Percentiles rank a stretch among this genome's conserved stretches.
Conservation (phyloP, 495 filamentous ascomycete species). For the Hamigera avellanea region DNA sequence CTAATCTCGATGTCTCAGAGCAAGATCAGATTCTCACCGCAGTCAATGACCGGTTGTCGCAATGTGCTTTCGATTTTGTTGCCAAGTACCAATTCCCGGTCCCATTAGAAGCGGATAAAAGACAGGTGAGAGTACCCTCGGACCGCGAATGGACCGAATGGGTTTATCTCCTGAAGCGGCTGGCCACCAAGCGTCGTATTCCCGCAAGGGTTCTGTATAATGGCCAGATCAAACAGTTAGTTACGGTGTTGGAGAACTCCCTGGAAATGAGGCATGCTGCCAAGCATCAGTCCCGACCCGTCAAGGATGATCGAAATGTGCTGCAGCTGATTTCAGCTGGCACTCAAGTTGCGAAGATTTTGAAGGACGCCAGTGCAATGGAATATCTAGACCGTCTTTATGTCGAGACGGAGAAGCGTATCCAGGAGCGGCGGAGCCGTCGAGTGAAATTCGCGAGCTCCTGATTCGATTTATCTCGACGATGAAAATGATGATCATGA, state of each 20-base stretch:
- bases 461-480: slow-evolving; percentile 16
- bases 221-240: slow-evolving; percentile 80
- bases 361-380: slow-evolving; percentile 75
- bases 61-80: slow-evolving; percentile 80
- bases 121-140: slow-evolving; percentile 63
- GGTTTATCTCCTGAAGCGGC: slow-evolving; percentile 76
- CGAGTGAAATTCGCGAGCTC: slow-evolving; percentile 34
- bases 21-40: slow-evolving; percentile 68
- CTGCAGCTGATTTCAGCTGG: slow-evolving; percentile 77
- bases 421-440: slow-evolving; percentile 50
- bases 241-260: slow-evolving; percentile 72
- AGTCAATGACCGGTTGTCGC: slow-evolving; percentile 74
- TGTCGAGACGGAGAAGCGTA: slow-evolving; percentile 57
- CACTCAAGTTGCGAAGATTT: slow-evolving; percentile 75
- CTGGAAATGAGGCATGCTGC: slow-evolving; percentile 77
- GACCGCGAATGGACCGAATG: slow-evolving; percentile 89
- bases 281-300: slow-evolving; percentile 68
- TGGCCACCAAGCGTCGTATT: slow-evolving; percentile 77
- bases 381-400: slow-evolving; percentile 65
- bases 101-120: slow-evolving; percentile 67
- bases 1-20: slow-evolving; percentile 70
- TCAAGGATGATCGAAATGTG: slow-evolving; percentile 85
- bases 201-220: slow-evolving; percentile 75
- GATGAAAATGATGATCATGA: not conserved
- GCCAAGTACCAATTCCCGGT: slow-evolving; percentile 85